Evolutionary conservation across 768 basidiomycete genomes (phyloP).

Genomic region (Melanogaster broomeanus): DNA sequence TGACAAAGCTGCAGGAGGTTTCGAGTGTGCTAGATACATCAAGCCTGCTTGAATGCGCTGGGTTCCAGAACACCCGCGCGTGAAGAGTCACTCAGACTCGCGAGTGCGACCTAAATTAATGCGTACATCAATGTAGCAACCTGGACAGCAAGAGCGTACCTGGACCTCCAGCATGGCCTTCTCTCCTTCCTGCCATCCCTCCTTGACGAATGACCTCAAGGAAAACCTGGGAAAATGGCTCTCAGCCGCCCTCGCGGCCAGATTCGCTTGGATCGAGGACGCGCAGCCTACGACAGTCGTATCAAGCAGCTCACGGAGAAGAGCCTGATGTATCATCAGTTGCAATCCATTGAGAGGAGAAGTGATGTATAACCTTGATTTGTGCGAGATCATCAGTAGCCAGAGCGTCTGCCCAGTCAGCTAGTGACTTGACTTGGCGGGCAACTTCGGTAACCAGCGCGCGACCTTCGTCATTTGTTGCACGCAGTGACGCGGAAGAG

Average conservation of each 20-base stretch:
- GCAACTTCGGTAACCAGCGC: constrained; percentile 18
- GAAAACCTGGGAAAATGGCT: constrained; percentile 46
- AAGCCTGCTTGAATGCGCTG: constrained; percentile 31
- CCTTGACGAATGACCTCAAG: constrained; percentile 29
- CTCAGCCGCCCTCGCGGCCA: constrained; percentile 51
- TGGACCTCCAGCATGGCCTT: constrained; percentile 36
- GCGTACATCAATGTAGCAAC: neutral
- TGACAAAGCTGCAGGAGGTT: constrained; percentile 14
- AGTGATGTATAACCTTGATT: constrained; percentile 20
- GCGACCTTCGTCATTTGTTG: constrained; percentile 18
- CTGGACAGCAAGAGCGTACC: constrained; percentile 33
- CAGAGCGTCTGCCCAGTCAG: constrained; percentile 14
- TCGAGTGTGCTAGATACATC: constrained; percentile 25
- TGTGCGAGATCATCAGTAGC: neutral
- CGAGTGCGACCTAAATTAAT: constrained; percentile 32
- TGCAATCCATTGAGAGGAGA: neutral
- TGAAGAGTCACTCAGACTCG: constrained; percentile 27
- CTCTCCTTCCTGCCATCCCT: constrained; percentile 45
- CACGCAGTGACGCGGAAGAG: constrained; percentile 12
- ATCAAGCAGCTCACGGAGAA: constrained; percentile 36
- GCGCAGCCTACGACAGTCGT: constrained; percentile 36
- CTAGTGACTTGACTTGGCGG: constrained; percentile 13
- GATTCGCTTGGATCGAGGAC: constrained; percentile 40
- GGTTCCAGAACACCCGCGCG: constrained; percentile 8
- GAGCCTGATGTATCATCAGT: constrained; percentile 22